A percentile compares a stretch with the other conserved stretches of the same genome.
Evolutionary conservation across 208 protist genomes (phyloP).

Genomic region (Strigomonas oncopelti): DNA sequence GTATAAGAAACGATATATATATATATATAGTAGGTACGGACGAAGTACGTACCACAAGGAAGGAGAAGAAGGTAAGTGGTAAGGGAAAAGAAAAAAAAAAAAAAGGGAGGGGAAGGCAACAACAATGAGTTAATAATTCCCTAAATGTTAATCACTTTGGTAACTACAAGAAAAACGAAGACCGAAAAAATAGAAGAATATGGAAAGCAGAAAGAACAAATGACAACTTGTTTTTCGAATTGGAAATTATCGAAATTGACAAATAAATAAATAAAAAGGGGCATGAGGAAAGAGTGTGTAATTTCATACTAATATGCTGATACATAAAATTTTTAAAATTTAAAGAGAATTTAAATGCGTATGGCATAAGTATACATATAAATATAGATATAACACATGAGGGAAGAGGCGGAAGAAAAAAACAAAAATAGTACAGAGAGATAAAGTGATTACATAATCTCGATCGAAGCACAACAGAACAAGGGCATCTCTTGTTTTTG

Average conservation of each 20-base stretch:
- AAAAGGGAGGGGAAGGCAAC: constrained; percentile 13
- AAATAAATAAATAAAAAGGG: constrained; percentile 10
- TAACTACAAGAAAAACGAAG: constrained; percentile 18
- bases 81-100: constrained; percentile 21
- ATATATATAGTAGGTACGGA: background rate
- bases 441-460: no score
- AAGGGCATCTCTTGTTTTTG: no score
- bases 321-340: no score
- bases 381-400: background rate
- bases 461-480: no score
- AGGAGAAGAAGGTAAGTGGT: constrained; percentile 4
- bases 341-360: no score
- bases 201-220: constrained; percentile 10
- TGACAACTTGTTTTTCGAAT: background rate
- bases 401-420: background rate
- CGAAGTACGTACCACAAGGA: background rate
- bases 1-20: background rate
- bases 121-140: background rate
- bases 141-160: background rate
- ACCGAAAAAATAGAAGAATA: constrained; percentile 5
- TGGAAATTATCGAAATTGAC: background rate
- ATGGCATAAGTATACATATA: no score
- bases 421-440: no score
- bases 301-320: no score
- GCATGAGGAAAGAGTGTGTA: background rate